Percentiles rank a stretch among this genome's conserved stretches.
phyloP scores from a whole-genome alignment of 2,329 filamentous ascomycete species.

The Neonectria faginata region DNA sequence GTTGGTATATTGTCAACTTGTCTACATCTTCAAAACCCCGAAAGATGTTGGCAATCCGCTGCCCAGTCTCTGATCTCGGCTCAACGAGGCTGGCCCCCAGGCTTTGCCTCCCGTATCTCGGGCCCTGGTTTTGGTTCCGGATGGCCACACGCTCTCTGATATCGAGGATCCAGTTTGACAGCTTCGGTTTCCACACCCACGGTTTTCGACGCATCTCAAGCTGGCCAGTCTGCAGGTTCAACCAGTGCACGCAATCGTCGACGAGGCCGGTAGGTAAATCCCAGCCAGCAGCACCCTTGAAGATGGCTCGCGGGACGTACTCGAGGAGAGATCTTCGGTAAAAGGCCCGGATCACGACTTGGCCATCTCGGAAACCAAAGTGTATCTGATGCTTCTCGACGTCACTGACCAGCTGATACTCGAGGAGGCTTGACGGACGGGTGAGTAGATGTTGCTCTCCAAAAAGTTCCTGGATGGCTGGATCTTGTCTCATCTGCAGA shows the following conservation, averaged over 20 bases:
- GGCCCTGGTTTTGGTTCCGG: slow-evolving; percentile 28
- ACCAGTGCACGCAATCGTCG: slow-evolving; percentile 69
- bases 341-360: slow-evolving; percentile 59
- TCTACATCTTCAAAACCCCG: slow-evolving; percentile 48
- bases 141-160: slow-evolving; percentile 36
- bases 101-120: neutral
- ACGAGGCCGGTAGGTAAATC: slow-evolving; percentile 66
- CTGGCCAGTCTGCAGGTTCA: slow-evolving; percentile 55
- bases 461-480: slow-evolving; percentile 63
- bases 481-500: slow-evolving; percentile 57
- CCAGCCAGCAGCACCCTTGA: slow-evolving; percentile 43
- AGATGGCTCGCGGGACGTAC: slow-evolving; percentile 49
- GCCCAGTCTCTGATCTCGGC: slow-evolving; percentile 57
- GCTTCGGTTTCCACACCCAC: slow-evolving; percentile 44
- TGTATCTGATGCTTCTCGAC: slow-evolving; percentile 56
- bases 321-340: slow-evolving; percentile 43
- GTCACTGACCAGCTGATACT: slow-evolving; percentile 53
- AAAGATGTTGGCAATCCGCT: slow-evolving; percentile 58
- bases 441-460: slow-evolving; percentile 63
- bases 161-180: slow-evolving; percentile 51
- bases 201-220: slow-evolving; percentile 65
- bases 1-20: slow-evolving; percentile 52
- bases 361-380: slow-evolving; percentile 59
- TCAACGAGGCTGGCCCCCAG: slow-evolving; percentile 57
- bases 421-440: slow-evolving; percentile 66